These are phyloP conservation scores for Tetrapyrgos nigripes DNA, from an alignment of 1,284 basidiomycete species.

Conservation along the genomic window DNA sequence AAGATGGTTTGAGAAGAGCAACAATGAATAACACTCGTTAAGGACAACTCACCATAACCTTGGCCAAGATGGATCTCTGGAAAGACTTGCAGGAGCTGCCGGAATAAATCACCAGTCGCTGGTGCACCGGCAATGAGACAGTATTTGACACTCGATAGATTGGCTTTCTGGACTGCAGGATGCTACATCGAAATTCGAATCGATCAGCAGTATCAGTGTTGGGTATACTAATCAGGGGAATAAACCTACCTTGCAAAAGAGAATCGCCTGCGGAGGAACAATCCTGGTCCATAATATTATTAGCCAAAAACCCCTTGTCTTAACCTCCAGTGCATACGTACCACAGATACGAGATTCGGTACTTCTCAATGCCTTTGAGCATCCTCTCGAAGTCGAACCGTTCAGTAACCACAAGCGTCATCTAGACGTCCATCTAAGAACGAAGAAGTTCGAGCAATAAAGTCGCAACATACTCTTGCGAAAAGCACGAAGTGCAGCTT, in stretches of 20 bases:
- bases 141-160: conserved; percentile 54
- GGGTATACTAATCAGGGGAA: too few species aligned
- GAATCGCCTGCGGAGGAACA: conserved; percentile 28
- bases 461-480: conserved; percentile 20
- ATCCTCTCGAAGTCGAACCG: conserved; percentile 28
- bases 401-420: conserved; percentile 23
- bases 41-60: conserved; percentile 47
- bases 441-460: too few species aligned
- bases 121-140: conserved; percentile 65
- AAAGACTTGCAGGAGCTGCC: conserved; percentile 48
- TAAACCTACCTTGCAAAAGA: conserved; percentile 29
- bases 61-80: conserved; percentile 51
- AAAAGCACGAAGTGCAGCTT: conserved; percentile 30
- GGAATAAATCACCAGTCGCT: conserved; percentile 54
- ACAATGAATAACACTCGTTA: neutral
- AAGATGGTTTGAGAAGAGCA: neutral
- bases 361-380: conserved; percentile 23
- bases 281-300: conserved; percentile 14
- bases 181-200: conserved; percentile 23
- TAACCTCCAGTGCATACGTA: conserved; percentile 7
- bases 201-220: too few species aligned
- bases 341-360: conserved; percentile 28
- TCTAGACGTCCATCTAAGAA: too few species aligned
- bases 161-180: conserved; percentile 55
- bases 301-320: neutral